These are phyloP conservation scores for Termitomyces sp. DNA, from an alignment of 768 basidiomycete genomes.

Conservation along the genomic window DNA sequence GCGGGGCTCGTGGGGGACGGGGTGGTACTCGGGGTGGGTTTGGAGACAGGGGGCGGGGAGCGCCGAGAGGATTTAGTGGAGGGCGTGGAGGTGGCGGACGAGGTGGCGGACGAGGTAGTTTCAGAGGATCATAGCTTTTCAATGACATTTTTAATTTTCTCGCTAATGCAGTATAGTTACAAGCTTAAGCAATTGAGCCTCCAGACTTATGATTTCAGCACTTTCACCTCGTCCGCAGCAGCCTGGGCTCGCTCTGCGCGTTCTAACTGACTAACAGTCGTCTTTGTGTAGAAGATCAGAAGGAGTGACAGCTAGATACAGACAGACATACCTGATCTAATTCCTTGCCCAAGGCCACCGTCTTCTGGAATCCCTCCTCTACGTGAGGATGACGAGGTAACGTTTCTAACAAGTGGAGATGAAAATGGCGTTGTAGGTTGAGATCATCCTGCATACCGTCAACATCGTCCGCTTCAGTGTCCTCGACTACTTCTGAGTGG, in stretches of 20 bases:
- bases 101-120: constrained; percentile 20
- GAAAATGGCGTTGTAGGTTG: neutral
- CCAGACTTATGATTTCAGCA: constrained; percentile 34
- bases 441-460: constrained; percentile 4
- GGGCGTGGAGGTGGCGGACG: constrained; percentile 6
- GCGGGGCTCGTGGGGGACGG: constrained; percentile 39
- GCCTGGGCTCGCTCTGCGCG: constrained; percentile 41
- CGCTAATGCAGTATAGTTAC: neutral
- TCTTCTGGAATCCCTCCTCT: constrained; percentile 25
- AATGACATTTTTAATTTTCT: neutral
- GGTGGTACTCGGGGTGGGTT: constrained; percentile 26
- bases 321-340: constrained; percentile 41
- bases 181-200: neutral
- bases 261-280: constrained; percentile 41
- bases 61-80: constrained; percentile 20
- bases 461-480: constrained; percentile 15
- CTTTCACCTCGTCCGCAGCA: constrained; percentile 45
- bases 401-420: constrained; percentile 1
- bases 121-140: constrained; percentile 38
- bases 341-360: constrained; percentile 37
- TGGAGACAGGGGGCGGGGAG: constrained; percentile 26
- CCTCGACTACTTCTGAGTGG: constrained; percentile 5
- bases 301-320: neutral
- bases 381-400: constrained; percentile 15
- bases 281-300: constrained; percentile 23